A percentile compares a stretch with the other conserved stretches of the same genome.
Evolutionary conservation across 192 early-diverging fungal genomes (phyloP).

Genomic region (Coemansia sp.): DNA sequence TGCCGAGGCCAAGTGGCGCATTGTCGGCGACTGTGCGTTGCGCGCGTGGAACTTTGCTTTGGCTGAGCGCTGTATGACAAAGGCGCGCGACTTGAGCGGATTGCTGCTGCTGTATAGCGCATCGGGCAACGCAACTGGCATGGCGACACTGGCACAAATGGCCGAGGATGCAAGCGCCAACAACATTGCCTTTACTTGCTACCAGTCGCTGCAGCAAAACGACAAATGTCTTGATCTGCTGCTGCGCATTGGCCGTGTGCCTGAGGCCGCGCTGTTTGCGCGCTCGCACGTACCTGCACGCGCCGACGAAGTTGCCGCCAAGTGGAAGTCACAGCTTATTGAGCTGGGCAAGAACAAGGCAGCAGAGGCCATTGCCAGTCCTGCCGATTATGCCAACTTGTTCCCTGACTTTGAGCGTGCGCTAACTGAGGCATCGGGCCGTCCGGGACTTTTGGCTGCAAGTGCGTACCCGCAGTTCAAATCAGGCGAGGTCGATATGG

Average conservation of each 20-base stretch:
- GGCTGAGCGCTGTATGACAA: conserved; percentile 85
- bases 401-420: conserved; percentile 72
- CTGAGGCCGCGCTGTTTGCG: conserved; percentile 95
- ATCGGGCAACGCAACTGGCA: conserved; percentile 76
- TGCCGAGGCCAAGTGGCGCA: conserved; percentile 92
- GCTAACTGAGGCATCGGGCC: conserved; percentile 12
- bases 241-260: conserved; percentile 79
- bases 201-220: conserved; percentile 70
- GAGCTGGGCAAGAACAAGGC: conserved; percentile 72
- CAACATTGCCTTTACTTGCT: conserved; percentile 91
- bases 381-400: conserved; percentile 77
- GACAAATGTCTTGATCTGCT: conserved; percentile 88
- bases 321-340: conserved; percentile 78
- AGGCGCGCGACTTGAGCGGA: conserved; percentile 88
- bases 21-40: conserved; percentile 87
- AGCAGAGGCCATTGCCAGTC: conserved; percentile 87
- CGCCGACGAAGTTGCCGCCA: conserved; percentile 64
- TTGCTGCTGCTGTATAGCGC: conserved; percentile 89
- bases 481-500: conserved; percentile 14
- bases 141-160: conserved; percentile 69
- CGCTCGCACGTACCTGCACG: conserved; percentile 82
- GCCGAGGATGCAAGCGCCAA: conserved; percentile 70
- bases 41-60: conserved; percentile 86
- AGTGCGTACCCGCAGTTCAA: conserved; percentile 33
- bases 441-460: conserved; percentile 11